A percentile compares a stretch with the other conserved stretches of the same genome.
These are phyloP conservation scores for Lentinula novae-zelandiae DNA, from an alignment of 1,284 basidiomycete species.

Conservation along the genomic window DNA sequence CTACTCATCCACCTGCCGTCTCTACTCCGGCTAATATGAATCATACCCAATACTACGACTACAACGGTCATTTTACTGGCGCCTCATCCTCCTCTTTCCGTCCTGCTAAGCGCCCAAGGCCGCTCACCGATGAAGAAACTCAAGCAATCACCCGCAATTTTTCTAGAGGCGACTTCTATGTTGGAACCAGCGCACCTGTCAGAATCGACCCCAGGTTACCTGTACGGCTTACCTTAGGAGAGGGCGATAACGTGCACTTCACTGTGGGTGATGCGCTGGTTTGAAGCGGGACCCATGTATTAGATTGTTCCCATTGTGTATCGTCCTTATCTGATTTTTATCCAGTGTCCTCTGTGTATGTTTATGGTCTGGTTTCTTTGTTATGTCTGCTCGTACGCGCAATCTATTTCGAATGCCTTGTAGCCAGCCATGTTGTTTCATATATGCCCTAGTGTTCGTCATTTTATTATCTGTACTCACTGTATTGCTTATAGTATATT, in stretches of 20 bases:
- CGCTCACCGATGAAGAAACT: slow-evolving; percentile 73
- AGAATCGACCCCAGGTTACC: slow-evolving; percentile 74
- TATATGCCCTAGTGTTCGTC: neutral
- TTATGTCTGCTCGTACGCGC: neutral
- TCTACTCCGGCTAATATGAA: slow-evolving; percentile 48
- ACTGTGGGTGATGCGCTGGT: slow-evolving; percentile 64
- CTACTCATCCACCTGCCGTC: slow-evolving; percentile 32
- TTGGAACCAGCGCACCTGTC: slow-evolving; percentile 71
- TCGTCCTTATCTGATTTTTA: neutral
- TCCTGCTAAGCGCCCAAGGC: slow-evolving; percentile 68
- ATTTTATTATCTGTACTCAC: neutral
- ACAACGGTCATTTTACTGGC: slow-evolving; percentile 61
- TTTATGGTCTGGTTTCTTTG: neutral
- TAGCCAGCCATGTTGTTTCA: neutral
- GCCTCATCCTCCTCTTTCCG: slow-evolving; percentile 70
- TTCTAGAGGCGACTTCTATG: slow-evolving; percentile 72
- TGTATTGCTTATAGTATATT: neutral
- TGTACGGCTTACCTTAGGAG: slow-evolving; percentile 70
- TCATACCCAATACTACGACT: slow-evolving; percentile 75
- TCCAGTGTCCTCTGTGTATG: neutral
- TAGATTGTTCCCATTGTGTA: neutral
- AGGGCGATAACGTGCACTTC: slow-evolving; percentile 78
- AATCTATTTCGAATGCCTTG: neutral
- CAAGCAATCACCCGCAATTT: slow-evolving; percentile 78
- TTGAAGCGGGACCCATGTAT: slow-evolving; percentile 19